A percentile compares a stretch with the other conserved stretches of the same genome.
Conservation (phyloP, 345 rosid species). For the Eucalyptus tenuipes region DNA sequence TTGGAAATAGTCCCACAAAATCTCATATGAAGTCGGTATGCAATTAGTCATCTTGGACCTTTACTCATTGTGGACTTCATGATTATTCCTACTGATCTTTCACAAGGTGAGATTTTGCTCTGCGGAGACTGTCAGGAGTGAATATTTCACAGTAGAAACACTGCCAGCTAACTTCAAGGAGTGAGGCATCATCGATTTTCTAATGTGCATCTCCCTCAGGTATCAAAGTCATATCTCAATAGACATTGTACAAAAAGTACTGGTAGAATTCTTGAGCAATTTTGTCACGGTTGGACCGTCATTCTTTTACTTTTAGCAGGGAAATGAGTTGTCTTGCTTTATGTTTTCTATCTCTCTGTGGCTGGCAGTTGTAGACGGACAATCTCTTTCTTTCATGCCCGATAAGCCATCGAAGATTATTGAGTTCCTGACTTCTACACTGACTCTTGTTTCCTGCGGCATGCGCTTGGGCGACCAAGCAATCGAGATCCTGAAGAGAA, state of each 20-base stretch:
- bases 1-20: too few relatives aligned
- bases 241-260: neutral
- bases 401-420: neutral
- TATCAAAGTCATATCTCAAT: neutral
- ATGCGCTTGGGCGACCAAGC: neutral
- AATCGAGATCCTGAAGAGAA: neutral
- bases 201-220: neutral
- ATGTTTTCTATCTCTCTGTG: neutral
- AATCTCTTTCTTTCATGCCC: neutral
- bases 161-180: constrained; percentile 43
- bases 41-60: neutral
- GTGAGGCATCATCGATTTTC: neutral
- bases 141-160: constrained; percentile 75
- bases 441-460: neutral
- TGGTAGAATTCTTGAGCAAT: neutral
- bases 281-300: neutral
- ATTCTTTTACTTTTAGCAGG: neutral
- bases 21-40: neutral
- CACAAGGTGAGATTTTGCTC: constrained; percentile 78
- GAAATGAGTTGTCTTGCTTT: neutral
- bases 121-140: constrained; percentile 43
- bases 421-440: neutral
- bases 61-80: neutral
- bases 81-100: neutral
- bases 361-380: neutral